Conservation (phyloP, 169 alveolate species). For the Prorocentrum cordatum region DNA sequence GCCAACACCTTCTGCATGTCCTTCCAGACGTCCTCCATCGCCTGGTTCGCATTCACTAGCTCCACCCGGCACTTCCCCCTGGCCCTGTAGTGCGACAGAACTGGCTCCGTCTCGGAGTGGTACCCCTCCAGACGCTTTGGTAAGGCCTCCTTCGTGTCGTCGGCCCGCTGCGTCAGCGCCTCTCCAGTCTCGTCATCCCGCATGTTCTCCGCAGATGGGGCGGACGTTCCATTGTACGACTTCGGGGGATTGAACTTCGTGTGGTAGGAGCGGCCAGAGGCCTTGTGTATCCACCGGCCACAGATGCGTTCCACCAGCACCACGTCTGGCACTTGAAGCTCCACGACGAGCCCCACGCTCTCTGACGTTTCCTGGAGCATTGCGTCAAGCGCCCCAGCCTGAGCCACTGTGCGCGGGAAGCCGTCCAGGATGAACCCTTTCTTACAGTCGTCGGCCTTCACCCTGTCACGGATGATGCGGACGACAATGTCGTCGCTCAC, state of each 20-base stretch:
- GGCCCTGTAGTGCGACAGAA: conserved; percentile 59
- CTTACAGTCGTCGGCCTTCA: conserved; percentile 39
- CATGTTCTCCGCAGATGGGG: conserved; percentile 56
- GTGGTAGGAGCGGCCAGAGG: conserved; percentile 84
- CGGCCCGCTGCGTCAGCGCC: conserved; percentile 67
- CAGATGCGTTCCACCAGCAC: conserved; percentile 82
- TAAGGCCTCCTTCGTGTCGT: conserved; percentile 70
- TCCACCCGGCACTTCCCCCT: background rate
- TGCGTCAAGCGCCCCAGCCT: conserved; percentile 79
- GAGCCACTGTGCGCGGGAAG: conserved; percentile 85
- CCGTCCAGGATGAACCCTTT: conserved; percentile 74
- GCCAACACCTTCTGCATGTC: background rate
- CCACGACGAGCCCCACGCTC: conserved; percentile 74
- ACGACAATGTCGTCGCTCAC: conserved; percentile 84
- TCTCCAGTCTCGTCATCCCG: conserved; percentile 68
- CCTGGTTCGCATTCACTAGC: background rate
- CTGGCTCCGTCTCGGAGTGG: conserved; percentile 67
- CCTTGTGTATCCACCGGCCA: conserved; percentile 84
- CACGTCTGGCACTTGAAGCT: conserved; percentile 80
- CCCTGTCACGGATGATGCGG: conserved; percentile 69
- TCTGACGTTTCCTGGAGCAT: conserved; percentile 56
- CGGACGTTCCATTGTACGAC: conserved; percentile 34
- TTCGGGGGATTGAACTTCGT: conserved; percentile 72
- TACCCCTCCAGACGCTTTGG: conserved; percentile 67
- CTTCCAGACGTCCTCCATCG: background rate